A percentile compares a stretch with the other conserved stretches of the same genome.
Conservation (phyloP, 306 rosid genomes). For the Senna siamea region DNA sequence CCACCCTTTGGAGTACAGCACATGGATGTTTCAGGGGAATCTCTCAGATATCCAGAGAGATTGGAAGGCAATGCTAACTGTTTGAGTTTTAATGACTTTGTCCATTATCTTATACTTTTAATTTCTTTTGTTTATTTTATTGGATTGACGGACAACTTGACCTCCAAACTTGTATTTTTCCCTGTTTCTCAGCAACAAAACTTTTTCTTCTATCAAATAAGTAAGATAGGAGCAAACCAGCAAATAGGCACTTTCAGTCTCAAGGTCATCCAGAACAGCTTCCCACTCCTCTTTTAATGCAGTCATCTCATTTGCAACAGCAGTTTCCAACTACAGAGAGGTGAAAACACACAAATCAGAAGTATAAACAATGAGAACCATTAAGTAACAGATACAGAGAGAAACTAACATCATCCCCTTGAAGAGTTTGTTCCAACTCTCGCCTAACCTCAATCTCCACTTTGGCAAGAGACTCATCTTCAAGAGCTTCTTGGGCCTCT, state of each 20-base stretch:
- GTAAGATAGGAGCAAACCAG: conserved; percentile 67
- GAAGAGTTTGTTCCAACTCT: conserved; percentile 75
- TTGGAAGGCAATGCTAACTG: background rate
- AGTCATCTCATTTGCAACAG: conserved; percentile 83
- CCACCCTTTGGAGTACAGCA: background rate
- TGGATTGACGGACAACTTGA: background rate
- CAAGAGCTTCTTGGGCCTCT: conserved; percentile 99
- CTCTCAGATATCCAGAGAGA: background rate
- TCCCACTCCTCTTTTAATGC: conserved; percentile 83
- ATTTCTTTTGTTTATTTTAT: background rate
- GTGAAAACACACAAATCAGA: conserved; percentile 42
- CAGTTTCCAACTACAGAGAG: conserved; percentile 75
- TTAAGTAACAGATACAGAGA: conserved; percentile 27
- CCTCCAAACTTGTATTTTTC: background rate
- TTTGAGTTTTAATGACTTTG: background rate
- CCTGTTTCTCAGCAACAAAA: background rate
- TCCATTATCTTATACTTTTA: background rate
- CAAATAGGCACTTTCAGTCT: conserved; percentile 82
- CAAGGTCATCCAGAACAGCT: conserved; percentile 80
- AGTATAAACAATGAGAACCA: conserved; percentile 23
- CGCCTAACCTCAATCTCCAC: conserved; percentile 90
- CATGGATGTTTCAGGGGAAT: background rate
- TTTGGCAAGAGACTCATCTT: conserved; percentile 89
- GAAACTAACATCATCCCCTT: conserved; percentile 77
- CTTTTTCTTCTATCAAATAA: background rate